Conservation (phyloP, 768 basidiomycete species). For the Boletus rufocinnamomeus region DNA sequence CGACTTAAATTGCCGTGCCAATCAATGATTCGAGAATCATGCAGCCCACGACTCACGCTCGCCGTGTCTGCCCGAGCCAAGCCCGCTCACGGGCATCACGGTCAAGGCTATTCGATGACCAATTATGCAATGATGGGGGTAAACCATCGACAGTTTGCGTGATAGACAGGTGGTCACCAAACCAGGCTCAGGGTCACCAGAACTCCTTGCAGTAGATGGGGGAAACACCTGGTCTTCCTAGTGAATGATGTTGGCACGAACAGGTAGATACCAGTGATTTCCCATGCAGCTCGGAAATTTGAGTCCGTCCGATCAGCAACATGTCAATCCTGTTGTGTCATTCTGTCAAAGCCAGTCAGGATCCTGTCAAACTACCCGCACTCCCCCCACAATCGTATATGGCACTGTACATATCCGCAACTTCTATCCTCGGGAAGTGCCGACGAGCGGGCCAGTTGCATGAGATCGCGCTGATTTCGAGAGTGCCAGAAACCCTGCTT, state of each 20-base stretch:
- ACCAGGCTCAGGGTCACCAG: background rate
- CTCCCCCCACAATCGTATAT: too few species aligned
- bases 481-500: too few species aligned
- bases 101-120: background rate
- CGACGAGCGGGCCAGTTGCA: background rate
- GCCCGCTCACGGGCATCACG: background rate
- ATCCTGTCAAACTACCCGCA: too few species aligned
- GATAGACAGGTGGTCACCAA: too few species aligned
- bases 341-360: too few species aligned
- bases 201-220: too few species aligned
- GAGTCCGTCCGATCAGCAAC: background rate
- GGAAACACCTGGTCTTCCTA: too few species aligned
- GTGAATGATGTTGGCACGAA: too few species aligned
- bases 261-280: background rate
- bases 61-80: conserved; percentile 1
- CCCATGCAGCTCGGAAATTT: background rate
- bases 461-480: too few species aligned
- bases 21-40: background rate
- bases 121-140: background rate
- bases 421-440: background rate
- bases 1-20: background rate
- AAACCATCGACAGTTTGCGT: background rate
- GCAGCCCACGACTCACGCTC: background rate
- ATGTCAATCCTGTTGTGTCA: background rate
- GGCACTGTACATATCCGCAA: background rate